These are phyloP conservation scores for Adenanthera pavonina DNA, from an alignment of 306 rosid species.

Conservation along the genomic window DNA sequence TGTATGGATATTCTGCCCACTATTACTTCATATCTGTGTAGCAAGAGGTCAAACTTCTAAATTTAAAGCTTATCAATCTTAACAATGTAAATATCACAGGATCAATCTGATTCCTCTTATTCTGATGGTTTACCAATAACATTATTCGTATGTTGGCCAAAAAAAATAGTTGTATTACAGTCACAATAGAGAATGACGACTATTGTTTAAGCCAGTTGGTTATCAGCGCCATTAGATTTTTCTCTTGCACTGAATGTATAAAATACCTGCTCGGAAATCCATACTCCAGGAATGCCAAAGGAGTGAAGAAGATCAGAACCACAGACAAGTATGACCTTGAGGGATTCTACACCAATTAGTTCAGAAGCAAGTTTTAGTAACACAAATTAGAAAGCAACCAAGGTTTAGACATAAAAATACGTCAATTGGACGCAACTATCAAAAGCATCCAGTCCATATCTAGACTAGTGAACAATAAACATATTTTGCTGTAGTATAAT, in stretches of 20 bases:
- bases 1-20: neutral
- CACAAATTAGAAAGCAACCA: slow-evolving; percentile 11
- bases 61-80: neutral
- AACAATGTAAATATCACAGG: neutral
- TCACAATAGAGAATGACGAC: neutral
- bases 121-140: neutral
- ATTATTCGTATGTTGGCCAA: neutral
- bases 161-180: neutral
- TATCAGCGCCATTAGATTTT: neutral
- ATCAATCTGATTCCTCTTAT: neutral
- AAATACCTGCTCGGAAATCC: slow-evolving; percentile 80
- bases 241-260: slow-evolving; percentile 5
- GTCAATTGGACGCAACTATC: slow-evolving; percentile 8
- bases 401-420: neutral
- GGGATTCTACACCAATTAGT: slow-evolving; percentile 62
- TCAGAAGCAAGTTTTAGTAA: slow-evolving; percentile 23
- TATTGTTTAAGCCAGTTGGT: neutral
- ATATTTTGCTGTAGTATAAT: neutral
- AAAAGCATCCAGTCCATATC: neutral
- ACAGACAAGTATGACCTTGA: slow-evolving; percentile 85
- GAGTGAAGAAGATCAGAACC: slow-evolving; percentile 94
- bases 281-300: slow-evolving; percentile 73
- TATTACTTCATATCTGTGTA: neutral
- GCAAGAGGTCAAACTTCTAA: neutral
- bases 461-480: neutral